phyloP scores from a whole-genome alignment of 805 yeast species.

The Candida glaebosa region DNA sequence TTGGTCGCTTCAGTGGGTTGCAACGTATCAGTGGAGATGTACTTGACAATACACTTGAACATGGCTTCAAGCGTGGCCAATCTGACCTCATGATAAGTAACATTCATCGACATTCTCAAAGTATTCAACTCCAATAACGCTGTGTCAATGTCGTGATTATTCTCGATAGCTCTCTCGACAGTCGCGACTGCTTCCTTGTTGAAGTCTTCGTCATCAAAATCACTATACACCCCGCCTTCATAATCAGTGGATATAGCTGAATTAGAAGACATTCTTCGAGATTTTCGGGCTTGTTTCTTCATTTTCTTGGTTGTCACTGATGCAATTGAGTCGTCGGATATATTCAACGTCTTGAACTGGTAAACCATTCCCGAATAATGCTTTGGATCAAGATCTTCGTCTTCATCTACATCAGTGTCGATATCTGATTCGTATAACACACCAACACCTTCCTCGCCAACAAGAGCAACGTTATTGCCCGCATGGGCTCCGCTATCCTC shows the following conservation, averaged over 20 bases:
- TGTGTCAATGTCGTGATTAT: conserved; percentile 90
- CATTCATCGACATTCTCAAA: conserved; percentile 96
- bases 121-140: conserved; percentile 92
- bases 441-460: conserved; percentile 52
- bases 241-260: conserved; percentile 46
- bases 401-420: conserved; percentile 34
- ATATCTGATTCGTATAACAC: conserved; percentile 49
- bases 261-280: conserved; percentile 34
- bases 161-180: conserved; percentile 84
- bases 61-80: conserved; percentile 74
- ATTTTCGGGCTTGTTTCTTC: conserved; percentile 23
- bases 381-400: conserved; percentile 32
- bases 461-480: conserved; percentile 40
- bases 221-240: conserved; percentile 31
- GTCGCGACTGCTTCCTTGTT: conserved; percentile 90
- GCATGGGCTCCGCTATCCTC: conserved; percentile 19
- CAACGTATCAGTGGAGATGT: conserved; percentile 72
- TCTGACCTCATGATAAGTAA: conserved; percentile 89
- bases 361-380: conserved; percentile 44
- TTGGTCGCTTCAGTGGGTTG: conserved; percentile 71
- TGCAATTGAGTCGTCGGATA: conserved; percentile 58
- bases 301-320: conserved; percentile 46
- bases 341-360: conserved; percentile 43
- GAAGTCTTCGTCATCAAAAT: conserved; percentile 67
- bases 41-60: conserved; percentile 63